These are phyloP conservation scores for Geotrichum fermentans DNA, from an alignment of 1,139 yeast species.

Conservation along the genomic window DNA sequence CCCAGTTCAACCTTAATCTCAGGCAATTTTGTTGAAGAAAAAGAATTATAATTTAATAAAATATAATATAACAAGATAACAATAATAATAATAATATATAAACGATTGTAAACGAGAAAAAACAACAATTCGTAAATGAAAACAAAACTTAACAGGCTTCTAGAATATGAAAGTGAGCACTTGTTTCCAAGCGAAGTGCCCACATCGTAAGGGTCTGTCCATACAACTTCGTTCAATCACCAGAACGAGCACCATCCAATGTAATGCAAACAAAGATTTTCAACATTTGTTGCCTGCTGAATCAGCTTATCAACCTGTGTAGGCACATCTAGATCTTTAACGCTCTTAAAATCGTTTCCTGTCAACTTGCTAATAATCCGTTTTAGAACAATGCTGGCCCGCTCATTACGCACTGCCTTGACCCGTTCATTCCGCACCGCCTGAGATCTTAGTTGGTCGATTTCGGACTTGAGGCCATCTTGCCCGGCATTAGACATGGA, in stretches of 20 bases:
- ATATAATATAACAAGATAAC: no score
- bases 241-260: slow-evolving; percentile 99
- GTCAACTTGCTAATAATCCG: slow-evolving; percentile 88
- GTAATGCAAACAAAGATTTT: slow-evolving; percentile 91
- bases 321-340: slow-evolving; percentile 68
- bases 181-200: no score
- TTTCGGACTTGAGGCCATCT: background rate
- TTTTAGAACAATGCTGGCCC: slow-evolving; percentile 85
- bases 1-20: no score
- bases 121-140: background rate
- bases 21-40: background rate
- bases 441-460: slow-evolving; percentile 52
- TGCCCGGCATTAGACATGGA: background rate
- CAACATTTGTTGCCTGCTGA: slow-evolving; percentile 95
- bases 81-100: no score
- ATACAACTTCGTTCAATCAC: slow-evolving; percentile 39
- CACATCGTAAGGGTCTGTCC: no score
- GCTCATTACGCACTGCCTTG: slow-evolving; percentile 77
- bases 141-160: background rate
- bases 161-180: no score
- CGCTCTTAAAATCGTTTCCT: slow-evolving; percentile 84
- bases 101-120: background rate
- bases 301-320: slow-evolving; percentile 91
- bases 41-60: no score
- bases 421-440: slow-evolving; percentile 81